Evolutionary conservation across 495 filamentous ascomycete species (phyloP).

Genomic region (Astrothelium macrocarpum): DNA sequence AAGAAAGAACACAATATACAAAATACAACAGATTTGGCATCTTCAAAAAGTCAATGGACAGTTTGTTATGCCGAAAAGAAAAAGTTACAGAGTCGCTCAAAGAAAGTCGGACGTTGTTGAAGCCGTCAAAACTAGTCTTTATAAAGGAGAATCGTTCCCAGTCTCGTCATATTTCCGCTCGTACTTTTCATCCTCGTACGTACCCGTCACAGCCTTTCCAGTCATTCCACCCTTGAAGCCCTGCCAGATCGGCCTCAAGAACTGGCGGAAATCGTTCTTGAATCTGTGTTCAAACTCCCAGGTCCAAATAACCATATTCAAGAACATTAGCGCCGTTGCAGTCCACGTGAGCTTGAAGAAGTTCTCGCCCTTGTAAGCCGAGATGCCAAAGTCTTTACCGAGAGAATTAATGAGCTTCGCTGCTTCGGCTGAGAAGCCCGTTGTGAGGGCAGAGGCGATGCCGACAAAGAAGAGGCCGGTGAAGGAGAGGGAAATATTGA

Average conservation of each 20-base stretch:
- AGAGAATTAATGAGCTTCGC: slow-evolving; percentile 49
- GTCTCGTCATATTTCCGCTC: not conserved
- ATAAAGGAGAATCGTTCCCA: not conserved
- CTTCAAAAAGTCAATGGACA: not conserved
- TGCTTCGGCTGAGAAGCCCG: slow-evolving; percentile 48
- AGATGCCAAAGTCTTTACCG: slow-evolving; percentile 44
- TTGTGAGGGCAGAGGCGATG: slow-evolving; percentile 57
- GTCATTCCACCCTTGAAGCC: not conserved
- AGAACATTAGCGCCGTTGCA: slow-evolving; percentile 40
- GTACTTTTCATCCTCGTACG: not conserved
- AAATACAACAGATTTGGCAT: not conserved
- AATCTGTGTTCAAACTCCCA: slow-evolving; percentile 24
- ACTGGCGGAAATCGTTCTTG: slow-evolving; percentile 3
- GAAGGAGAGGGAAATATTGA: slow-evolving; percentile 38
- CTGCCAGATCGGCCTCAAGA: not conserved
- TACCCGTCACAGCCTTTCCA: not conserved
- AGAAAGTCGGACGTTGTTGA: too few species aligned
- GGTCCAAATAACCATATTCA: slow-evolving; percentile 35
- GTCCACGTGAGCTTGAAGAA: slow-evolving; percentile 56
- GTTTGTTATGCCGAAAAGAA: not conserved
- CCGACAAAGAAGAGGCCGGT: slow-evolving; percentile 39
- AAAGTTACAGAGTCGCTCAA: too few species aligned
- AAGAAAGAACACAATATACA: not conserved
- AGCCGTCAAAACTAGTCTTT: not conserved
- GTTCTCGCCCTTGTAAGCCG: slow-evolving; percentile 43